Evolutionary conservation across 2,329 filamentous ascomycete genomes (phyloP).

Genomic region (Thielaviopsis cerberus): DNA sequence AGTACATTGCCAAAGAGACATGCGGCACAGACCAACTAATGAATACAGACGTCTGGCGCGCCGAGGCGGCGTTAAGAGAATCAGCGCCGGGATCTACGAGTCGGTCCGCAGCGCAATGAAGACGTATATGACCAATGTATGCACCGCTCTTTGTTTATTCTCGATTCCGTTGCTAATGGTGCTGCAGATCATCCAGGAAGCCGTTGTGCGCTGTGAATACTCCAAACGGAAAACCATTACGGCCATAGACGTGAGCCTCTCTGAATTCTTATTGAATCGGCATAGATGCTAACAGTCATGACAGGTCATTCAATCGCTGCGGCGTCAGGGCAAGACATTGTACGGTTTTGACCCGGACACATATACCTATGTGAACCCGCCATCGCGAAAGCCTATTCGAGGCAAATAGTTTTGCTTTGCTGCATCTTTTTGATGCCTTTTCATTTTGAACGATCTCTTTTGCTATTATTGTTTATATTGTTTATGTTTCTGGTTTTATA

Average conservation of each 20-base stretch:
- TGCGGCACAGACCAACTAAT: background rate
- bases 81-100: constrained; percentile 45
- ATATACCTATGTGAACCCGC: constrained; percentile 14
- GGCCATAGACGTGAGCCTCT: constrained; percentile 35
- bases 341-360: constrained; percentile 38
- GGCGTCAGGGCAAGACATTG: constrained; percentile 30
- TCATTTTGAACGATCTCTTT: too few relatives aligned
- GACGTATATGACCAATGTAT: constrained; percentile 28
- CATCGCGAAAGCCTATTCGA: background rate
- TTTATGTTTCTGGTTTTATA: too few relatives aligned
- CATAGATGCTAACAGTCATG: background rate
- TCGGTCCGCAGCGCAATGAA: constrained; percentile 37
- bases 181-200: constrained; percentile 33
- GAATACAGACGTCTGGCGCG: constrained; percentile 45
- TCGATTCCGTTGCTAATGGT: background rate
- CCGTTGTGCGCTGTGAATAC: constrained; percentile 34
- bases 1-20: constrained; percentile 10
- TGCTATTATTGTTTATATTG: too few relatives aligned
- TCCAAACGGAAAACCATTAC: constrained; percentile 42
- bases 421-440: too few relatives aligned
- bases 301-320: constrained; percentile 36
- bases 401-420: too few relatives aligned
- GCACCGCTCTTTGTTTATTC: constrained; percentile 8
- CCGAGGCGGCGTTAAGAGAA: constrained; percentile 59
- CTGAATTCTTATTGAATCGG: background rate